phyloP scores from a whole-genome alignment of 2,329 filamentous ascomycete genomes.

The Colletotrichum spaethianum region DNA sequence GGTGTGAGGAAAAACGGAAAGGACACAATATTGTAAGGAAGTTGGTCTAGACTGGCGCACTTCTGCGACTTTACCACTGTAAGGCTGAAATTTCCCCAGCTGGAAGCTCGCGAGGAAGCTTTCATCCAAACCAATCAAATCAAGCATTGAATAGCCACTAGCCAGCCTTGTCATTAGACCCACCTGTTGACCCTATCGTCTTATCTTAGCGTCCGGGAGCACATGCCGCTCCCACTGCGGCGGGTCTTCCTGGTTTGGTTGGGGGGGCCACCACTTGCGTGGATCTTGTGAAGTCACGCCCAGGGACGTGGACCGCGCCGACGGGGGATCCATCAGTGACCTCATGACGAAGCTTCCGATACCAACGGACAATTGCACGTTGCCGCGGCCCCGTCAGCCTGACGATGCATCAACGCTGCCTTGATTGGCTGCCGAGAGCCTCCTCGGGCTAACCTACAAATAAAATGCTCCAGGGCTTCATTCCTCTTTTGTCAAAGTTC shows the following conservation, averaged over 20 bases:
- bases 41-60: background rate
- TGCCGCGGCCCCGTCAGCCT: slow-evolving; percentile 30
- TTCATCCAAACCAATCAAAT: slow-evolving; percentile 33
- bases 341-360: slow-evolving; percentile 36
- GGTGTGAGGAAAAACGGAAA: background rate
- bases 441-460: background rate
- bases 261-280: slow-evolving; percentile 4
- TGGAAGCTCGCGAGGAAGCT: slow-evolving; percentile 16
- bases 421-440: slow-evolving; percentile 27
- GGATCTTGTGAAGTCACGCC: slow-evolving; percentile 28
- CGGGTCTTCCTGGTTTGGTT: slow-evolving; percentile 13
- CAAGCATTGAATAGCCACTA: background rate
- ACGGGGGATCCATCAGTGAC: slow-evolving; percentile 38
- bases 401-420: slow-evolving; percentile 20
- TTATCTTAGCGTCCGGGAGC: slow-evolving; percentile 20
- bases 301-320: slow-evolving; percentile 12
- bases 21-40: background rate
- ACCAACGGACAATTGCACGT: slow-evolving; percentile 25
- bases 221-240: slow-evolving; percentile 26
- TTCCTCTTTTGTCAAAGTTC: slow-evolving; percentile 12
- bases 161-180: slow-evolving; percentile 32
- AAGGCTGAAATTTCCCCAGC: slow-evolving; percentile 29
- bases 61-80: background rate
- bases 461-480: slow-evolving; percentile 3
- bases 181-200: background rate